These are phyloP conservation scores for Trichoderma koningii DNA, from an alignment of 2,329 filamentous ascomycete species.

Conservation along the genomic window DNA sequence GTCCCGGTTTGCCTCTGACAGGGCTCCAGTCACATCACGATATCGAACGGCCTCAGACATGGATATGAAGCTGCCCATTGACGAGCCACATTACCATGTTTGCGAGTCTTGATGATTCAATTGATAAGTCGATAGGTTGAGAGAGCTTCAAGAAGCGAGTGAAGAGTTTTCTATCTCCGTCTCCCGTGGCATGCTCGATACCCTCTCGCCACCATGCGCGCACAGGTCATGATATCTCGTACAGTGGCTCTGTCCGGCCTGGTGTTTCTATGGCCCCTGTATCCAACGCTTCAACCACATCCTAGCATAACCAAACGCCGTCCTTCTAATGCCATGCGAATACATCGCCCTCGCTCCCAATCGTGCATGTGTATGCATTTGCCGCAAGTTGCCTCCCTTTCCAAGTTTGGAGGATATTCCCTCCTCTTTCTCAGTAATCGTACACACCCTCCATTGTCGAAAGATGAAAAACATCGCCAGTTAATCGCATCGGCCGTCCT, in stretches of 20 bases:
- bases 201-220: conserved; percentile 10
- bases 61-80: not conserved
- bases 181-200: conserved; percentile 14
- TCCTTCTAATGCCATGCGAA: not conserved
- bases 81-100: not conserved
- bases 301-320: conserved; percentile 9
- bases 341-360: conserved; percentile 8
- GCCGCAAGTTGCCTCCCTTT: not conserved
- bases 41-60: not conserved
- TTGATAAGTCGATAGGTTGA: conserved; percentile 19
- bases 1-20: not conserved
- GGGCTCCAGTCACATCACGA: not conserved
- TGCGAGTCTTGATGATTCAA: not conserved
- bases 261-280: conserved; percentile 19
- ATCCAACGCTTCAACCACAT: not conserved
- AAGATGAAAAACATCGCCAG: not conserved
- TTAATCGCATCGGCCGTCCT: conserved; percentile 64
- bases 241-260: not conserved
- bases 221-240: conserved; percentile 18
- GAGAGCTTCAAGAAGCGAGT: not conserved
- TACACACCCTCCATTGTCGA: not conserved
- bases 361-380: not conserved
- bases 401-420: not conserved
- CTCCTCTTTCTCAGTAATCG: not conserved
- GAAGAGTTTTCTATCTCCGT: not conserved